phyloP scores from a whole-genome alignment of 176 grass and related monocot species.

The Phragmites australis region DNA sequence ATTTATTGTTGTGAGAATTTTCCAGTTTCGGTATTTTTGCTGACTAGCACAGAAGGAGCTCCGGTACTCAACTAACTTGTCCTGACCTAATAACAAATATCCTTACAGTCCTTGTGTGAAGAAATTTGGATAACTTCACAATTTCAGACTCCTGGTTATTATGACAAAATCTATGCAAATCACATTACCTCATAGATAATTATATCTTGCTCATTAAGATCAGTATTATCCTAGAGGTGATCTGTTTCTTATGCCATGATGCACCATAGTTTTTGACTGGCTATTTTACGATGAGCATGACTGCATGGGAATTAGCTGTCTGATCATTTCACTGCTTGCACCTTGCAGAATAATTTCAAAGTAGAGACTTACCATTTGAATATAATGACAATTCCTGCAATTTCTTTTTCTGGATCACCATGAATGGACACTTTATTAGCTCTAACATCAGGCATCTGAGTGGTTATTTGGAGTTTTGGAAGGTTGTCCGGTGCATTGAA shows the following conservation, averaged over 20 bases:
- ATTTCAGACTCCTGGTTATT: not conserved
- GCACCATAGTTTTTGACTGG: not conserved
- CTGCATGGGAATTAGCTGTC: constrained; percentile 13
- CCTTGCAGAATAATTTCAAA: not conserved
- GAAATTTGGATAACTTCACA: not conserved
- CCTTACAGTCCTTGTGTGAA: not conserved
- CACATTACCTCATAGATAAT: not conserved
- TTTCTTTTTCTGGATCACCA: constrained; percentile 35
- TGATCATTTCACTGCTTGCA: constrained; percentile 1
- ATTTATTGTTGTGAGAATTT: not conserved
- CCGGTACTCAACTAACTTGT: not conserved
- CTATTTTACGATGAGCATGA: not conserved
- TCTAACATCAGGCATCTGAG: constrained; percentile 43
- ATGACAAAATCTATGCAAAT: not conserved
- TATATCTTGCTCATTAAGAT: not conserved
- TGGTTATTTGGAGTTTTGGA: constrained; percentile 52
- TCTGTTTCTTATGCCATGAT: not conserved
- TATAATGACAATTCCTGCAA: constrained; percentile 14
- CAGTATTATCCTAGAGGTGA: not conserved
- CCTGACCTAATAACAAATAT: not conserved
- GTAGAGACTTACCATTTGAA: constrained; percentile 43
- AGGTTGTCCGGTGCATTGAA: constrained; percentile 51
- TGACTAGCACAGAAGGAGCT: not conserved
- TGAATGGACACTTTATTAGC: constrained; percentile 32
- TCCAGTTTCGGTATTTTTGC: not conserved